phyloP scores from a whole-genome alignment of 352 stramenopile genomes.

The Pythium aquatile region DNA sequence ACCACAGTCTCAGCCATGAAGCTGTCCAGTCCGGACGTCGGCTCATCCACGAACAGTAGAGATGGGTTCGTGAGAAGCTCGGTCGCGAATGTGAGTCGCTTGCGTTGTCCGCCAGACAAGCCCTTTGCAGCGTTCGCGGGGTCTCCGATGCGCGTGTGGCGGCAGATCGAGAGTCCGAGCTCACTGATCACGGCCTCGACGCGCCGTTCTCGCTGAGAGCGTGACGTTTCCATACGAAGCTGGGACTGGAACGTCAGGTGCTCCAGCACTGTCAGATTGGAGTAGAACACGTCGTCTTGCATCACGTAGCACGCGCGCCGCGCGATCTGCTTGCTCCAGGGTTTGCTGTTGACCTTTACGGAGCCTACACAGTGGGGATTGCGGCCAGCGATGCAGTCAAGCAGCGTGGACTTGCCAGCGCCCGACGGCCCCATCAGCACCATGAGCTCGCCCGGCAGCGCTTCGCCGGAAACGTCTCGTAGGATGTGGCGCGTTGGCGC shows the following conservation, averaged over 20 bases:
- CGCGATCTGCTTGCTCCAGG: constrained; percentile 8
- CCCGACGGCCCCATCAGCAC: constrained; percentile 61
- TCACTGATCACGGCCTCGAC: constrained; percentile 40
- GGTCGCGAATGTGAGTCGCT: constrained; percentile 49
- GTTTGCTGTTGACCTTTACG: constrained; percentile 34
- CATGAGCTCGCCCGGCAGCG: constrained; percentile 36
- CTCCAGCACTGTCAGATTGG: constrained; percentile 84
- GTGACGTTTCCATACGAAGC: constrained; percentile 33
- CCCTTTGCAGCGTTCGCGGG: constrained; percentile 51
- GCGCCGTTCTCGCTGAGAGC: neutral
- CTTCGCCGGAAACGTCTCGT: constrained; percentile 11
- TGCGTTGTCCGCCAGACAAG: constrained; percentile 62
- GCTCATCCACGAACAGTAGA: constrained; percentile 85
- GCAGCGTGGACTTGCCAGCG: constrained; percentile 48
- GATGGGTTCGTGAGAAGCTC: constrained; percentile 83
- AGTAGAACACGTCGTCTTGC: constrained; percentile 91
- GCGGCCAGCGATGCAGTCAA: constrained; percentile 46
- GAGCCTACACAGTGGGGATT: constrained; percentile 25
- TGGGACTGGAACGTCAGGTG: constrained; percentile 86
- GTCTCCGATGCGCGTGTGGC: constrained; percentile 59
- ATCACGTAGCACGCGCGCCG: constrained; percentile 75
- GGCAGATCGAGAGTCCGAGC: constrained; percentile 36
- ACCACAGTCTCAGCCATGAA: constrained; percentile 60
- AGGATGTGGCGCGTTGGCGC: constrained; percentile 12
- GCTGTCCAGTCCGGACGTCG: constrained; percentile 58